Evolutionary conservation across 2,329 filamentous ascomycete species (phyloP).

Genomic region (Diaporthe ampelina): DNA sequence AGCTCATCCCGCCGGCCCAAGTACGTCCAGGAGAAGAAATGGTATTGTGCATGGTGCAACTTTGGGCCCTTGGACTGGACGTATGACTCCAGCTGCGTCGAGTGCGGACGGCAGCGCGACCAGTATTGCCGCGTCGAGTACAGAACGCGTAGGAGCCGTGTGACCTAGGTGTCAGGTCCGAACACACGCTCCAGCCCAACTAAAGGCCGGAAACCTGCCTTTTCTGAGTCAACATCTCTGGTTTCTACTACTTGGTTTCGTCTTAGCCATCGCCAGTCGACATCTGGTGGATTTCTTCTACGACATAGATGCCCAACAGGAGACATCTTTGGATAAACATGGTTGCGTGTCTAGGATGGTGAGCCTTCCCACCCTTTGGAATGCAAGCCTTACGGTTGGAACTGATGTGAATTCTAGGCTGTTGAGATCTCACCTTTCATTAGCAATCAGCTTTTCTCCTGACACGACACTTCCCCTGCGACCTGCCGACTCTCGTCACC

Average conservation of each 20-base stretch:
- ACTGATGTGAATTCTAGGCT: neutral
- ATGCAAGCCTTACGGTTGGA: neutral
- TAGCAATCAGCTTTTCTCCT: neutral
- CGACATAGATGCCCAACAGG: neutral
- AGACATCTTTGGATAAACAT: neutral
- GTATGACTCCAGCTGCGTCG: slow-evolving; percentile 3
- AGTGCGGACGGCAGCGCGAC: neutral
- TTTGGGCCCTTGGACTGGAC: slow-evolving; percentile 20
- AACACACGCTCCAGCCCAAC: neutral
- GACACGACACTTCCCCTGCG: neutral
- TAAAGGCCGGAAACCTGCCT: neutral
- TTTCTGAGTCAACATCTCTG: slow-evolving; percentile 4
- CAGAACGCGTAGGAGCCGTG: neutral
- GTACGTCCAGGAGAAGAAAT: slow-evolving; percentile 12
- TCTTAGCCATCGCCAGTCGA: neutral
- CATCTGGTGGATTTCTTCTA: neutral
- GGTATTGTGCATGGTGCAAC: slow-evolving; percentile 20
- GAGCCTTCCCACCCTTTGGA: neutral
- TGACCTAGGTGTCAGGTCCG: neutral
- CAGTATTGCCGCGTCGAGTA: slow-evolving; percentile 16
- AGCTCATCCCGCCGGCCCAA: slow-evolving; percentile 21
- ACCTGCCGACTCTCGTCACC: slow-evolving; percentile 1
- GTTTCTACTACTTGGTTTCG: neutral
- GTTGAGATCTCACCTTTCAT: neutral
- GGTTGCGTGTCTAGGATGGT: slow-evolving; percentile 2